phyloP scores from a whole-genome alignment of 106 monocot genomes.

The Dendrobium nobile region DNA sequence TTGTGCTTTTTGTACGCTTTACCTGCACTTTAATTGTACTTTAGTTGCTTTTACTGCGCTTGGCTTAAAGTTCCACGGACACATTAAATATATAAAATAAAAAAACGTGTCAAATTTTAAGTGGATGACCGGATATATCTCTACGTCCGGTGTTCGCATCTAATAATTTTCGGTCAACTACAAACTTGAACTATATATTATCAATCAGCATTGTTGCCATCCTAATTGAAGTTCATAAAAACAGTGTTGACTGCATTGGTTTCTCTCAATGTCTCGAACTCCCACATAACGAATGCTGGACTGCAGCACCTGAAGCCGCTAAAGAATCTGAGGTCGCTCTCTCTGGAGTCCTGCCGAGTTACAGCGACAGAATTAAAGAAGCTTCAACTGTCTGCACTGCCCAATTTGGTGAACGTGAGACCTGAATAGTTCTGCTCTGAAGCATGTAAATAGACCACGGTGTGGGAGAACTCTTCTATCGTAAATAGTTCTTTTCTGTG shows the following conservation, averaged over 20 bases:
- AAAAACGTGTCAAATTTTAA: too few species aligned
- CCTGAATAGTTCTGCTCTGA: slow-evolving; percentile 34
- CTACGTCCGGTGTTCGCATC: too few species aligned
- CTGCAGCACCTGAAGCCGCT: slow-evolving; percentile 77
- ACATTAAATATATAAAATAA: too few species aligned
- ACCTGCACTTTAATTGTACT: too few species aligned
- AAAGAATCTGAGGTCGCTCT: slow-evolving; percentile 76
- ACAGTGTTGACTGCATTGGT: slow-evolving; percentile 12
- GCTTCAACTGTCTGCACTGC: slow-evolving; percentile 80
- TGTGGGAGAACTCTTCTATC: background rate
- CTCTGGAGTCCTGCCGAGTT: slow-evolving; percentile 87
- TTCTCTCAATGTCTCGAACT: slow-evolving; percentile 26
- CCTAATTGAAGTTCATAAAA: background rate
- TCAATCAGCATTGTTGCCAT: background rate
- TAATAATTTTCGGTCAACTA: too few species aligned
- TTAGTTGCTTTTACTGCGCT: too few species aligned
- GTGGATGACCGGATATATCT: too few species aligned
- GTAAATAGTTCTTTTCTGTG: background rate
- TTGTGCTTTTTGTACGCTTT: too few species aligned
- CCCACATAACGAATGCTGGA: slow-evolving; percentile 64
- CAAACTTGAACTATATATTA: background rate
- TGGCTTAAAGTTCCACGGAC: too few species aligned
- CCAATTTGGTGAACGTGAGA: slow-evolving; percentile 67
- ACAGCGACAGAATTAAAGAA: slow-evolving; percentile 91
- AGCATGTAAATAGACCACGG: background rate